Conservation (phyloP, 2,329 filamentous ascomycete genomes). For the Periconia macrospinosa region DNA sequence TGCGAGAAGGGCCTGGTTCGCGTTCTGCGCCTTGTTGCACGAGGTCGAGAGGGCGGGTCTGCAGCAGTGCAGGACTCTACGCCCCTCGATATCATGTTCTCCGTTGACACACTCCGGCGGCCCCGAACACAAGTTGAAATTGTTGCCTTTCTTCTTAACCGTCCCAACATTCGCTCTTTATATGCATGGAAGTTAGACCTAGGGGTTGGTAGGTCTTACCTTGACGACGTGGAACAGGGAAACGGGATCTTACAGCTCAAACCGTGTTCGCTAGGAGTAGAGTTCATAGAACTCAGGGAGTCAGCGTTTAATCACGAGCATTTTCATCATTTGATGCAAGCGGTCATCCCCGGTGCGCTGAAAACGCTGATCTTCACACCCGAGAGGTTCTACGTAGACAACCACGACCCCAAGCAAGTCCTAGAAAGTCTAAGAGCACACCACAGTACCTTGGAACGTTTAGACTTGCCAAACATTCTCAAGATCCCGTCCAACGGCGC, state of each 20-base stretch:
- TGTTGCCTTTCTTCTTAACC: background rate
- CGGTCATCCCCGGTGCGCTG: slow-evolving; percentile 9
- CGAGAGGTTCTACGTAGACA: background rate
- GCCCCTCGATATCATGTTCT: background rate
- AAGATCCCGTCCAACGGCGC: background rate
- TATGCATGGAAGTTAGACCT: slow-evolving; percentile 3
- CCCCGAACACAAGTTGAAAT: background rate
- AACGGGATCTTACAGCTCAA: background rate
- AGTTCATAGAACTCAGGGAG: background rate
- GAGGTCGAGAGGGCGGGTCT: background rate
- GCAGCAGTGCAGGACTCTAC: background rate
- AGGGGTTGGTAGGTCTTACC: no score
- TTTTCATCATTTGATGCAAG: background rate
- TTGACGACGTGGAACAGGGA: background rate
- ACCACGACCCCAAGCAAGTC: slow-evolving; percentile 4
- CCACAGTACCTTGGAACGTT: slow-evolving; percentile 1
- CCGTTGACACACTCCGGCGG: background rate
- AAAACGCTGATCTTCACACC: slow-evolving; percentile 6
- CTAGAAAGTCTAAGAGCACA: slow-evolving; percentile 5
- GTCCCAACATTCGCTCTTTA: slow-evolving; percentile 3
- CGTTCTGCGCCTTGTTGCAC: background rate
- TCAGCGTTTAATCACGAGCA: background rate
- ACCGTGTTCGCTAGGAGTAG: background rate
- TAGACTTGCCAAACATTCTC: slow-evolving; percentile 1
- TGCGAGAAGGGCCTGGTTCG: background rate